Base-by-base conservation (phyloP, 257 asterid genomes). In the Datura wrightii region DNA sequence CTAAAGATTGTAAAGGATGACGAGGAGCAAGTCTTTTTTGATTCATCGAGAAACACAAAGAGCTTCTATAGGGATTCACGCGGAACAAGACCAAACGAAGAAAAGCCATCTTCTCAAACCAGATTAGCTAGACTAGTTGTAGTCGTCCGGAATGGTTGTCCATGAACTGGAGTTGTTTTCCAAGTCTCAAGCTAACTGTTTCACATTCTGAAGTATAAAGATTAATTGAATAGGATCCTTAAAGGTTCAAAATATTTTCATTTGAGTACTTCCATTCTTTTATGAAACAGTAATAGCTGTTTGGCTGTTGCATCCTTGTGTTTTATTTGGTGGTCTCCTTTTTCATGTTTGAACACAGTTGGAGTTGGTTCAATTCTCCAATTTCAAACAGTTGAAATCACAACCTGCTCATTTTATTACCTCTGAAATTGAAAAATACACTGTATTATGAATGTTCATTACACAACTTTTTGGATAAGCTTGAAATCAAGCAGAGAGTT, bases 231-330 rank as follows among this genome's bases (percentile, higher is more conserved):
- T 19, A 46, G 36, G 6, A 72, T 46, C 44, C 71, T 63, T 31
- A 31, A 31, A 5, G 11, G 44, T 63, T 63, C 56, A 71, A 71
- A 19, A 44, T 72, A 19, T n/a, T 46, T 44, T 72, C 80, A 46
- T 46, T 72, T 10, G 80, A 19, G 80, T 72, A 44, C 80, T 72
- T 19, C 1, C n/a, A 72, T 72, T 72, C 41, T 72, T 46, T 72
- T 10, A 24, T 19, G n/a, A 53, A 72, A 14, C 80, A 46, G 59
- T 46, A 46, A 11, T 72, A 24, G 19, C 1, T 44, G 58, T 71
- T n/a, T 71, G 80, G 58, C 59, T 72, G 80, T 44, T 72, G 59
- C 46, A 46, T 46, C n/a, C 39, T n/a, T 71, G 39, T 71, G 55
- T 56, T 44, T 44, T 39, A 39, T 39, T 39, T 71, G 55, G 34